phyloP scores from a whole-genome alignment of 176 grass and related monocot genomes.

The Eragrostis nindensis region DNA sequence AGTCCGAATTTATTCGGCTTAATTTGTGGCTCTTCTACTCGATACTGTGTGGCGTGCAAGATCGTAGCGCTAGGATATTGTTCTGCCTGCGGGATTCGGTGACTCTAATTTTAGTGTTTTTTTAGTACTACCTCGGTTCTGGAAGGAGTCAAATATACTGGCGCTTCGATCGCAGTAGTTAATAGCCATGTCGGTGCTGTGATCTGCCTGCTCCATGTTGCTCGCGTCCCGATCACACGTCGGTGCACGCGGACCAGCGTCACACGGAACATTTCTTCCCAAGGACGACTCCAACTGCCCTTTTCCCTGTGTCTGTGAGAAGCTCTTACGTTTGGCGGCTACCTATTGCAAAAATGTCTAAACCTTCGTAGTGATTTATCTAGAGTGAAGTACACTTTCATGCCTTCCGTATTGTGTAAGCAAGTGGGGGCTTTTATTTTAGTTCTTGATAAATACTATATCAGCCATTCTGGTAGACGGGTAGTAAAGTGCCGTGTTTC shows the following conservation, averaged over 20 bases:
- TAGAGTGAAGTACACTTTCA: not conserved
- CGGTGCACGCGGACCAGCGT: slow-evolving; percentile 23
- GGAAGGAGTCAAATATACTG: slow-evolving; percentile 23
- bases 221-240: not conserved
- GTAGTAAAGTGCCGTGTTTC: slow-evolving; percentile 20
- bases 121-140: not conserved
- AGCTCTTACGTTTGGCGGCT: not conserved
- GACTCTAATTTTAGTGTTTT: slow-evolving; percentile 30
- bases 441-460: slow-evolving; percentile 10
- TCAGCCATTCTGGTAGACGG: slow-evolving; percentile 10
- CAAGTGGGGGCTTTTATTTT: not conserved
- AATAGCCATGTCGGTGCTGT: slow-evolving; percentile 40
- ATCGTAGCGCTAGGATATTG: not conserved
- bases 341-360: not conserved
- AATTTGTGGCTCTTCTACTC: not conserved
- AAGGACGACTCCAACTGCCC: not conserved
- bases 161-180: not conserved
- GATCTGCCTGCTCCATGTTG: not conserved
- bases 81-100: not conserved
- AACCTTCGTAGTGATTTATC: not conserved
- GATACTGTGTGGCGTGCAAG: not conserved
- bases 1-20: not conserved
- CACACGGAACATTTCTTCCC: not conserved
- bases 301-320: not conserved
- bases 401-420: slow-evolving; percentile 41